phyloP scores from a whole-genome alignment of 306 rosid species.

The Corylus avellana region DNA sequence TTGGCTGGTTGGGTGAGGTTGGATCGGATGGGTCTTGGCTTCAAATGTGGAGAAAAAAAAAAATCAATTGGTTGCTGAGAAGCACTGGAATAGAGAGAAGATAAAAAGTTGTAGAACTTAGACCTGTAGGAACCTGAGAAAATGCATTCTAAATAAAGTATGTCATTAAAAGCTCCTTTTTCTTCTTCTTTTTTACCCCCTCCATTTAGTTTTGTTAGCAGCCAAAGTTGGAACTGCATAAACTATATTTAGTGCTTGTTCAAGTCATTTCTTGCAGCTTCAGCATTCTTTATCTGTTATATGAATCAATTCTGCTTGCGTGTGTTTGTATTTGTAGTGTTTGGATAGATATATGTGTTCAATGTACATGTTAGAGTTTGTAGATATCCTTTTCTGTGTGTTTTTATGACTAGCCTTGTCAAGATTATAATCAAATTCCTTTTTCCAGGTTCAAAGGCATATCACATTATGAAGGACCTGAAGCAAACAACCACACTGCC shows the following conservation, averaged over 20 bases:
- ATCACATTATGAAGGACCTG: slow-evolving; percentile 76
- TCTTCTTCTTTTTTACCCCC: background rate
- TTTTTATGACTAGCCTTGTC: background rate
- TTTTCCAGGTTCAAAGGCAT: slow-evolving; percentile 72
- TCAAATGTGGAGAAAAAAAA: background rate
- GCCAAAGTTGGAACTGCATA: background rate
- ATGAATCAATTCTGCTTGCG: background rate
- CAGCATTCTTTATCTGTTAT: background rate
- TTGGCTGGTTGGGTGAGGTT: background rate
- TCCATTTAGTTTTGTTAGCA: background rate
- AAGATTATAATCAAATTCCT: background rate
- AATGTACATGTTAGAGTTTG: background rate
- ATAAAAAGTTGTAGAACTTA: background rate
- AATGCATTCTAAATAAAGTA: background rate
- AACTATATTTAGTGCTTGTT: background rate
- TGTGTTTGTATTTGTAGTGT: background rate
- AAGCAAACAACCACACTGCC: slow-evolving; percentile 62
- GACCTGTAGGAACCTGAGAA: background rate
- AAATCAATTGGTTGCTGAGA: background rate
- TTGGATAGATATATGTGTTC: background rate
- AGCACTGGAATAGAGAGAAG: background rate
- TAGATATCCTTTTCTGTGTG: background rate
- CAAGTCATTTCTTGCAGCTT: slow-evolving; percentile 1
- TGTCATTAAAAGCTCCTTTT: slow-evolving; percentile 5
- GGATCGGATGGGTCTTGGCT: background rate